Conservation (phyloP, 1,284 basidiomycete genomes). For the Ceratobasidium sp. region DNA sequence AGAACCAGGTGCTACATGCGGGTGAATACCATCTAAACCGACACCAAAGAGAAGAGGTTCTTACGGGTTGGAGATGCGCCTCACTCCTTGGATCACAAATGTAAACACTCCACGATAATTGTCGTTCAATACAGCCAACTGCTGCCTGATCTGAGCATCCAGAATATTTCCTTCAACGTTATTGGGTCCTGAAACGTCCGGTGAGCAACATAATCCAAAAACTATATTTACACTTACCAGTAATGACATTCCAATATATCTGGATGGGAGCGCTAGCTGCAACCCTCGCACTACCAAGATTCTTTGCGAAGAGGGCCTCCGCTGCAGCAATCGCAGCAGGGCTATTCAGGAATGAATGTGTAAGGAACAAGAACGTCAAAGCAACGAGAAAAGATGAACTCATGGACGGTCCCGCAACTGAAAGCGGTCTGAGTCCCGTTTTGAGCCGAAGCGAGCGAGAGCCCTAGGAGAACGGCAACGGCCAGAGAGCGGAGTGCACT, state of each 20-base stretch:
- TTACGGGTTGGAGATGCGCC: neutral
- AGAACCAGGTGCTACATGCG: neutral
- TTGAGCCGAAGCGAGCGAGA: conserved; percentile 4
- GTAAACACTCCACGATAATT: neutral
- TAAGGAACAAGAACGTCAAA: neutral
- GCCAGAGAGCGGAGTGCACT: neutral
- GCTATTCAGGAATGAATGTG: neutral
- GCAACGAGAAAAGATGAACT: neutral
- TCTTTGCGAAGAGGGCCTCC: neutral
- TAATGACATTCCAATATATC: neutral
- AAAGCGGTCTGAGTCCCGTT: neutral
- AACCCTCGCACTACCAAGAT: neutral
- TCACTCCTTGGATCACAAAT: neutral
- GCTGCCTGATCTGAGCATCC: neutral
- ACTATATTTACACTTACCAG: neutral
- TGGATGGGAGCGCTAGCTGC: neutral
- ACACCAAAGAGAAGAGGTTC: neutral
- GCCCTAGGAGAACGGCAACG: neutral
- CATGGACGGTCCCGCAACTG: neutral
- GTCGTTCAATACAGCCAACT: neutral
- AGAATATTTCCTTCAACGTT: neutral
- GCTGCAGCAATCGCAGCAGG: neutral
- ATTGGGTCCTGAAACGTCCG: too few relatives aligned
- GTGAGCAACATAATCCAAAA: neutral
- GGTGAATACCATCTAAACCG: too few relatives aligned